phyloP scores from a whole-genome alignment of 164 flowering plant species.

The Dillenia turbinata region DNA sequence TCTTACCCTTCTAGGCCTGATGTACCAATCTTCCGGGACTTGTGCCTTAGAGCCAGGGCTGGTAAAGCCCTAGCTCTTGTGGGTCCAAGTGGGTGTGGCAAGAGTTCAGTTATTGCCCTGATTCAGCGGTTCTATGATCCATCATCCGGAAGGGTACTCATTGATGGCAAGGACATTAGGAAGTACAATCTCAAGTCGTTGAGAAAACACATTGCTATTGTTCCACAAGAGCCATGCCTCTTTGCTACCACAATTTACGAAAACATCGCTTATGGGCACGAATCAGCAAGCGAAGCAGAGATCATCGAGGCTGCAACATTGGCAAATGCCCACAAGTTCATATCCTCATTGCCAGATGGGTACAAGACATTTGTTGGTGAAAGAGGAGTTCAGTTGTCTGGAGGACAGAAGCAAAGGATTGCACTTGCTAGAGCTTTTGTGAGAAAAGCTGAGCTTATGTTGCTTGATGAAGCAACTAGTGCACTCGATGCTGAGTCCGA shows the following conservation, averaged over 20 bases:
- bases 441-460: slow-evolving; percentile 69
- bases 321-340: slow-evolving; percentile 90
- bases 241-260: slow-evolving; percentile 78
- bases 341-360: slow-evolving; percentile 84
- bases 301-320: slow-evolving; percentile 77
- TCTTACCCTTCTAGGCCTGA: slow-evolving; percentile 91
- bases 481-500: slow-evolving; percentile 96
- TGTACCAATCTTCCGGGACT: slow-evolving; percentile 65
- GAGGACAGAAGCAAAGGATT: slow-evolving; percentile 95
- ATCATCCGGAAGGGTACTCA: slow-evolving; percentile 68
- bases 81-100: slow-evolving; percentile 97
- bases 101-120: slow-evolving; percentile 85
- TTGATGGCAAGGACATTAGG: slow-evolving; percentile 90
- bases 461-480: slow-evolving; percentile 97
- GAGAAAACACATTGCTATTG: slow-evolving; percentile 71
- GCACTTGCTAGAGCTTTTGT: slow-evolving; percentile 86
- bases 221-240: slow-evolving; percentile 93
- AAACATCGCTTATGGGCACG: slow-evolving; percentile 87
- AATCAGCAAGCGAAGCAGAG: slow-evolving; percentile 77
- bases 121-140: slow-evolving; percentile 89
- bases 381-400: slow-evolving; percentile 85
- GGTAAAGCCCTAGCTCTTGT: slow-evolving; percentile 94
- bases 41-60: slow-evolving; percentile 79
- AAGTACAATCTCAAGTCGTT: slow-evolving; percentile 80
- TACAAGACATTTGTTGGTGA: slow-evolving; percentile 89